phyloP scores from a whole-genome alignment of 2,329 filamentous ascomycete species.

The Neurospora crassa region DNA sequence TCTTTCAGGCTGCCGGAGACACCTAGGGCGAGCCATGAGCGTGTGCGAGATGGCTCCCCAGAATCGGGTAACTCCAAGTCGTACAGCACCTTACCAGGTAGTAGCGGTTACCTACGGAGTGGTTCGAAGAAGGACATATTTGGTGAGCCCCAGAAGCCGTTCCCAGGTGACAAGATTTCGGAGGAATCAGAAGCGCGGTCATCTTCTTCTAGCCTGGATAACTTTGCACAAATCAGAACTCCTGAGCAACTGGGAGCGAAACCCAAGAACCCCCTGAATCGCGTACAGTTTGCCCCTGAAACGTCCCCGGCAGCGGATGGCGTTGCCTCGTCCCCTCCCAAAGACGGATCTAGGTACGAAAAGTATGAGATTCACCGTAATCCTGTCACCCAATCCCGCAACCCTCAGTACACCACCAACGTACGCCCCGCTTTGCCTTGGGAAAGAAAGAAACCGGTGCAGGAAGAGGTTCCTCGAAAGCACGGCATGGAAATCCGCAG shows the following conservation, averaged over 20 bases:
- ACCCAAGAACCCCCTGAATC: conserved; percentile 54
- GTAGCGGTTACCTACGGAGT: conserved; percentile 45
- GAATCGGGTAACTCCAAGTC: conserved; percentile 24
- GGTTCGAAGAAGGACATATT: conserved; percentile 62
- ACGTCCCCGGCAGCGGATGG: conserved; percentile 27
- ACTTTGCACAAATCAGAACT: conserved; percentile 10
- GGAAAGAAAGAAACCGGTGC: conserved; percentile 19
- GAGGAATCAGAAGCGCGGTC: conserved; percentile 63
- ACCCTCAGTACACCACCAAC: conserved; percentile 72
- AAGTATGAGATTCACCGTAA: conserved; percentile 67
- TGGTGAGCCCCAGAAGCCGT: conserved; percentile 55
- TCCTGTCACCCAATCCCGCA: conserved; percentile 71
- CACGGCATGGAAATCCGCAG: conserved; percentile 75
- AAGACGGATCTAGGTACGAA: conserved; percentile 40
- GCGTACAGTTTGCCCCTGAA: conserved; percentile 45
- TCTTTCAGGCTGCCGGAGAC: conserved; percentile 14
- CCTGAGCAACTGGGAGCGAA: conserved; percentile 45
- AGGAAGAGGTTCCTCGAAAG: conserved; percentile 49
- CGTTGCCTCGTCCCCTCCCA: conserved; percentile 26
- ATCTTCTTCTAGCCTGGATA: conserved; percentile 19
- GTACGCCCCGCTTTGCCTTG: conserved; percentile 22
- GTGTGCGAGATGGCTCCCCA: conserved; percentile 12
- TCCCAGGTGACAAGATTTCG: conserved; percentile 75
- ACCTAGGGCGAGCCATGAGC: conserved; percentile 24
- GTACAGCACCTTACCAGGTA: conserved; percentile 30